Conservation (phyloP, 163 green algal genomes). For the Scenedesmus sp. region DNA sequence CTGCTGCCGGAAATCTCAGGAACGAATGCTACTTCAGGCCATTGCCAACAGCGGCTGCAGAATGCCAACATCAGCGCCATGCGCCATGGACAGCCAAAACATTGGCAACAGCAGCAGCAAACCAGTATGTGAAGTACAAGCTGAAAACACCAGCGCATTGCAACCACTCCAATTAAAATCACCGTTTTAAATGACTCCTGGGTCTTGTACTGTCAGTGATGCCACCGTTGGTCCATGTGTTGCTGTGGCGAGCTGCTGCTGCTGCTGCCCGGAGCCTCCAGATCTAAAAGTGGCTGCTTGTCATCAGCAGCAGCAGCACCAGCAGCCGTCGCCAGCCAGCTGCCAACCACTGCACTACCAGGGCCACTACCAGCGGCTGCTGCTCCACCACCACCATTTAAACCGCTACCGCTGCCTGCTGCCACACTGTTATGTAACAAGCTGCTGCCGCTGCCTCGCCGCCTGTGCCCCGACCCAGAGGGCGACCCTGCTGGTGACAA, state of each 20-base stretch:
- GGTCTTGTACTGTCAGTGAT: not conserved
- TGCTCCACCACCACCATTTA: not conserved
- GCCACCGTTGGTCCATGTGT: not conserved
- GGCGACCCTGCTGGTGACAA: not conserved
- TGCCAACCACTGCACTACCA: not conserved
- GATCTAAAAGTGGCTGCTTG: slow-evolving; percentile 7
- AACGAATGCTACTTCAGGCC: too few relatives aligned
- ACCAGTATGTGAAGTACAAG: too few relatives aligned
- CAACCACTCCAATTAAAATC: too few relatives aligned
- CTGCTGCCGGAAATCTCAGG: too few relatives aligned
- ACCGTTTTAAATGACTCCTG: too few relatives aligned
- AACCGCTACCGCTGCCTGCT: not conserved
- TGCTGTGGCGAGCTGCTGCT: not conserved
- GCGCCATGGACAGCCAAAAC: too few relatives aligned
- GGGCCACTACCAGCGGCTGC: not conserved
- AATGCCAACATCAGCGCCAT: too few relatives aligned
- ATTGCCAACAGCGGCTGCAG: too few relatives aligned
- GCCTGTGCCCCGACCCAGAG: not conserved
- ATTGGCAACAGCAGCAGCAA: too few relatives aligned
- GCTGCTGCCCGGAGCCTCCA: slow-evolving; percentile 6
- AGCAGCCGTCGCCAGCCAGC: not conserved
- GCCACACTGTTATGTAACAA: not conserved
- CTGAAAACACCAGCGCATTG: not conserved
- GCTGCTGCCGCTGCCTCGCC: not conserved
- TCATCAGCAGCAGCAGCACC: not conserved